These are phyloP conservation scores for Fistulifera pelliculosa DNA, from an alignment of 108 stramenopile genomes.

Conservation along the genomic window DNA sequence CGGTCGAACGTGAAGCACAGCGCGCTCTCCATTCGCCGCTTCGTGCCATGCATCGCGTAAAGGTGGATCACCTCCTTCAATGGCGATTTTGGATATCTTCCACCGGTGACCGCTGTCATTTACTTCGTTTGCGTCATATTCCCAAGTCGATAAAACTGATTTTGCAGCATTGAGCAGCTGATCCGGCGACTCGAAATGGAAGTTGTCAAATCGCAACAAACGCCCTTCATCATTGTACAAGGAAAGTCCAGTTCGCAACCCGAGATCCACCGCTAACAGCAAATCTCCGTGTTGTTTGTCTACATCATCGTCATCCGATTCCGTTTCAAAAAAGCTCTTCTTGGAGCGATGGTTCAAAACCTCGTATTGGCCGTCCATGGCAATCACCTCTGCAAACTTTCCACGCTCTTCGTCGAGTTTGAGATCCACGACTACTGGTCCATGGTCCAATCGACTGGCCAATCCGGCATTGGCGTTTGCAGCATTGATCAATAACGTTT, in stretches of 20 bases:
- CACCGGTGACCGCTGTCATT: background rate
- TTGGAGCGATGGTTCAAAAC: background rate
- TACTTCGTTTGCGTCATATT: slow-evolving; percentile 9
- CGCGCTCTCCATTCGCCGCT: slow-evolving; percentile 9
- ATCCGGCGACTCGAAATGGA: slow-evolving; percentile 14
- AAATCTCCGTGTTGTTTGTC: background rate
- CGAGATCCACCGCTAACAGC: slow-evolving; percentile 39
- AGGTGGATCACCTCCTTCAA: slow-evolving; percentile 30
- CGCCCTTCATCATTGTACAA: slow-evolving; percentile 20
- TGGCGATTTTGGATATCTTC: slow-evolving; percentile 29
- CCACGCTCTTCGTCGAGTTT: background rate
- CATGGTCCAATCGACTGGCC: slow-evolving; percentile 45
- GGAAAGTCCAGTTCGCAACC: slow-evolving; percentile 28
- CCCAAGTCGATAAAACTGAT: slow-evolving; percentile 18
- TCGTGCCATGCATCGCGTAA: slow-evolving; percentile 19
- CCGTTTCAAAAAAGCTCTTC: background rate
- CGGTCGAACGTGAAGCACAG: slow-evolving; percentile 20
- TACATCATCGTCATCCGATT: background rate
- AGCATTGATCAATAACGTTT: slow-evolving; percentile 63
- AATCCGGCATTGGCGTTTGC: slow-evolving; percentile 65
- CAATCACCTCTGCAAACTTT: slow-evolving; percentile 6
- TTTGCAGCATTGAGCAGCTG: slow-evolving; percentile 3
- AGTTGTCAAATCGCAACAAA: slow-evolving; percentile 30
- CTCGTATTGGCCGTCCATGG: slow-evolving; percentile 16
- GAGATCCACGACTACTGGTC: slow-evolving; percentile 26